Evolutionary conservation across 192 early-diverging fungal species (phyloP), one percentile per base, ranked within the genome.

Genomic region (Rhizophagus prolifer): DNA sequence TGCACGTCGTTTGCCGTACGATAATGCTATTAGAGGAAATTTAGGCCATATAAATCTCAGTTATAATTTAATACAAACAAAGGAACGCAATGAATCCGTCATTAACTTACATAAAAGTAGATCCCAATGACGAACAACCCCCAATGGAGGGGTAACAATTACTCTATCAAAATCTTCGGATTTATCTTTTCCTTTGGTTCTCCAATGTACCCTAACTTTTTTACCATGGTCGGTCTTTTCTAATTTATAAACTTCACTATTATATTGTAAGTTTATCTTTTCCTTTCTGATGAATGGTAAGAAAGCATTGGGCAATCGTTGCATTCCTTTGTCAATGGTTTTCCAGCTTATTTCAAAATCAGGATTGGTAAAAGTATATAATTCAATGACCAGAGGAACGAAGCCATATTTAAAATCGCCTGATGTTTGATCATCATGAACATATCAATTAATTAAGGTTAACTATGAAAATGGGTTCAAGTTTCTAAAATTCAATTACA

Each of bases 261-360:
- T 65, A 31, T 73, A 82, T 10, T 26, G 72, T 6, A 80, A 46
- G 16, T 75, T 72, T 25, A 41, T n/a, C 13, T 68, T 41, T 68
- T 44, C 38, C 16, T 82, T 67, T 16, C 47, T 74, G 16, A 80
- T 31, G 3, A 76, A 31, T 58, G 74, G 79, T 9, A 23, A 44
- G 26, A 82, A 82, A 8, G 81, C 81, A 25, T 82, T 36, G 25
- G 81, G 60, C 3, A 80, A 70, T 58, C 81, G 79, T 31, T 77
- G 64, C 41, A 82, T 59, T n/a, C 81, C 81, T 10, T 79, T 70
- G 34, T 82, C 72, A n/a, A 82, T 75, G 0, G 80, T 62, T 38
- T 65, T 69, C 80, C 80, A 64, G 8, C 30, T 16, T 31, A 64
- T 3, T 31, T 10, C 14, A 74, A 4, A 67, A 61, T 75, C 77